These are phyloP conservation scores for Mycosphaerella arachidis DNA, from an alignment of 2,329 filamentous ascomycete species.

Conservation along the genomic window DNA sequence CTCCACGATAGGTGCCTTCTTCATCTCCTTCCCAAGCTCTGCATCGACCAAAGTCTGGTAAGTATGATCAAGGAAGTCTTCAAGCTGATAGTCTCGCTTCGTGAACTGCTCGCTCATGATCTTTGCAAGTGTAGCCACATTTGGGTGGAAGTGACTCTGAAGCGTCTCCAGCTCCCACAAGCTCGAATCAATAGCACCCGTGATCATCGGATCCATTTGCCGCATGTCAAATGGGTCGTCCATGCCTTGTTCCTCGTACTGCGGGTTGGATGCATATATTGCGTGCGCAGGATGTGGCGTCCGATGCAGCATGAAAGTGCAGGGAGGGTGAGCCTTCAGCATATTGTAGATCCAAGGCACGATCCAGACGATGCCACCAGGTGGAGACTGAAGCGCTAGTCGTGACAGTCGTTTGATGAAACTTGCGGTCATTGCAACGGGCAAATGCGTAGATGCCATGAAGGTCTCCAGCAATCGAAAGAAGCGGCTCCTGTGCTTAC, in stretches of 20 bases:
- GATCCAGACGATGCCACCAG: constrained; percentile 80
- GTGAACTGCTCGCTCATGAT: constrained; percentile 97
- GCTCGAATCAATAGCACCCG: constrained; percentile 82
- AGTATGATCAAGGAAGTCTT: constrained; percentile 94
- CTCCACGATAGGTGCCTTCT: constrained; percentile 82
- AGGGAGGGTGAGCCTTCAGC: constrained; percentile 80
- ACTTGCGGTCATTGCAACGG: constrained; percentile 82
- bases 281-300: constrained; percentile 36
- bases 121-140: constrained; percentile 87
- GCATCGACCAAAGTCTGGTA: constrained; percentile 82
- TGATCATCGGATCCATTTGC: constrained; percentile 79
- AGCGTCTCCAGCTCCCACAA: constrained; percentile 92
- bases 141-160: constrained; percentile 92
- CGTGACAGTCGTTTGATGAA: constrained; percentile 92
- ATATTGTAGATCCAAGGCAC: constrained; percentile 95
- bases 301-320: constrained; percentile 94
- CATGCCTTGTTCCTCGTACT: constrained; percentile 54
- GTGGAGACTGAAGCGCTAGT: constrained; percentile 80
- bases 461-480: constrained; percentile 91
- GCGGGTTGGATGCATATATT: constrained; percentile 24
- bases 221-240: constrained; percentile 72
- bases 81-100: constrained; percentile 89
- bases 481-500: constrained; percentile 88
- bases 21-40: constrained; percentile 77
- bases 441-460: constrained; percentile 84